Percentiles rank a stretch among this genome's conserved stretches.
Conservation (phyloP, 768 basidiomycete species). For the Mycena chlorophos region DNA sequence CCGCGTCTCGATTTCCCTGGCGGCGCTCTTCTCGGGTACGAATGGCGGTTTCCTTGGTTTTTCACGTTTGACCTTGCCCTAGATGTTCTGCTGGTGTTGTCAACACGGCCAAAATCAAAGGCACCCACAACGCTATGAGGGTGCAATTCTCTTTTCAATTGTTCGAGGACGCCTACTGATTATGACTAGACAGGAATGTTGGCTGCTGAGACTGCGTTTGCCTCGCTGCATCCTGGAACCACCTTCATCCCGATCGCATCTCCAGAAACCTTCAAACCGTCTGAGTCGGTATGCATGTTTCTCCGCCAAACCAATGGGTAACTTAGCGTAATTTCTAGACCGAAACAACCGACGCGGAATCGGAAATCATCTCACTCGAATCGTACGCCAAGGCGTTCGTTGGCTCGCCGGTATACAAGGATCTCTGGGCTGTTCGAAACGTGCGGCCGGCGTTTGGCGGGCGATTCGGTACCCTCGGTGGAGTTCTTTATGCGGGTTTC, state of each 20-base stretch:
- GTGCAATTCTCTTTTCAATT: constrained; percentile 1
- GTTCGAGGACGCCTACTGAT: not conserved
- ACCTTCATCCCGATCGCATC: constrained; percentile 10
- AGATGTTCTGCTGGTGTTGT: constrained; percentile 90
- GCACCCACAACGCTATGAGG: constrained; percentile 97
- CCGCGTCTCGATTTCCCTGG: constrained; percentile 88
- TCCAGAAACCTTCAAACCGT: constrained; percentile 4
- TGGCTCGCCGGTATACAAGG: constrained; percentile 80
- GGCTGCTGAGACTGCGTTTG: constrained; percentile 85
- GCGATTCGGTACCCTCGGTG: constrained; percentile 79
- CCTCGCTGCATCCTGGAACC: constrained; percentile 46
- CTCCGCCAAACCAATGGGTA: not conserved
- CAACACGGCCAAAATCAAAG: constrained; percentile 97
- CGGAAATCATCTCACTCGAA: constrained; percentile 58
- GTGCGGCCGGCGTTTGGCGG: constrained; percentile 87
- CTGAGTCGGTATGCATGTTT: constrained; percentile 1
- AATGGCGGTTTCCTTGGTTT: not conserved
- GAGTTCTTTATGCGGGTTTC: constrained; percentile 84
- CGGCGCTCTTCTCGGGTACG: constrained; percentile 80
- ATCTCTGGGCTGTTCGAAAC: constrained; percentile 89
- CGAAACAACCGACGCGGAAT: constrained; percentile 19
- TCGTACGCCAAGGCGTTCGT: constrained; percentile 69
- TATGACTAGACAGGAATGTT: constrained; percentile 81
- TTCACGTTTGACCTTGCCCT: not conserved
- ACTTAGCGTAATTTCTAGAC: not conserved